Conservation (phyloP, 768 basidiomycete species). For the Suillus luteus region DNA sequence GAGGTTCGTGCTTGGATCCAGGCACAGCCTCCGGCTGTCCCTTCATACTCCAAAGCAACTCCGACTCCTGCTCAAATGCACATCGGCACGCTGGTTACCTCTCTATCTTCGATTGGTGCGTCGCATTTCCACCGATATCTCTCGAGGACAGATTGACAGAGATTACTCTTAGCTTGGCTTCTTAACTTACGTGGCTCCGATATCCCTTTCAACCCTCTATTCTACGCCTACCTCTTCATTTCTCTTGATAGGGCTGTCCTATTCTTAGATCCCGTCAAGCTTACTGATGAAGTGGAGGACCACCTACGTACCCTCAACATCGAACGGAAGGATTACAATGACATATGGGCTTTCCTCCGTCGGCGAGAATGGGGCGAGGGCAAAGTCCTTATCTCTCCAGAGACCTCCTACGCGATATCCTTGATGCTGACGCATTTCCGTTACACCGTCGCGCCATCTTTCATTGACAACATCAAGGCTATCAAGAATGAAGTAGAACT, state of each 20-base stretch:
- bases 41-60: conserved; percentile 62
- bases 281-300: conserved; percentile 54
- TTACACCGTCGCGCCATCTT: conserved; percentile 71
- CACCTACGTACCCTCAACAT: conserved; percentile 64
- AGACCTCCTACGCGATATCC: conserved; percentile 82
- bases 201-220: conserved; percentile 90
- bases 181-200: conserved; percentile 90
- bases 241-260: conserved; percentile 61
- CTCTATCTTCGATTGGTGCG: conserved; percentile 71
- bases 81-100: conserved; percentile 66
- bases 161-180: conserved; percentile 61
- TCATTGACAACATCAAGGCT: conserved; percentile 76
- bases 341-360: conserved; percentile 78
- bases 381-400: conserved; percentile 71
- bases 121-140: conserved; percentile 12
- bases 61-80: conserved; percentile 65
- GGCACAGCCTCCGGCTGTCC: conserved; percentile 55
- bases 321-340: conserved; percentile 66
- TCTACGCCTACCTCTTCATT: conserved; percentile 84
- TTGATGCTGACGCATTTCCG: conserved; percentile 83
- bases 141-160: not conserved
- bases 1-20: conserved; percentile 72
- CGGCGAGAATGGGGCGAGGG: conserved; percentile 77
- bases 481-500: conserved; percentile 90
- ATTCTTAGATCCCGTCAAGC: conserved; percentile 74